Evolutionary conservation across 2,329 filamentous ascomycete species (phyloP).

Genomic region (Colletotrichum camelliae): DNA sequence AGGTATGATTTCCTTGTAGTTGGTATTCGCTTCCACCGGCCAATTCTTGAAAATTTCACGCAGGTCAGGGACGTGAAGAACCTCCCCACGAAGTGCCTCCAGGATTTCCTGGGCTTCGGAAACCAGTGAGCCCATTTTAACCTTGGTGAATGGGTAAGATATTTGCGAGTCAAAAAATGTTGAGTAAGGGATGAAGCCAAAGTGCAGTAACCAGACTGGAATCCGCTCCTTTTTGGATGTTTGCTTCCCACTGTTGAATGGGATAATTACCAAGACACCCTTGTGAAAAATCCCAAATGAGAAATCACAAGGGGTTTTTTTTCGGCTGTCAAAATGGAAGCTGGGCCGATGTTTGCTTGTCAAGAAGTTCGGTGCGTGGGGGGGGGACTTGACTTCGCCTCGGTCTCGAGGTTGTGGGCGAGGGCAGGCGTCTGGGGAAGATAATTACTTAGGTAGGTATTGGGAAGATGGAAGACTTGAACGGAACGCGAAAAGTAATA

Average conservation of each 20-base stretch:
- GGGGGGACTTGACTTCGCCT: neutral
- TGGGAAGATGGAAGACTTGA: neutral
- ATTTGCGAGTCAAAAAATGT: neutral
- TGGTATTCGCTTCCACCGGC: constrained; percentile 27
- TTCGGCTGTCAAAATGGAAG: neutral
- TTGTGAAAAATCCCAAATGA: neutral
- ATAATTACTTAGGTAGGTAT: neutral
- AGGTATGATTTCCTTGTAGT: constrained; percentile 24
- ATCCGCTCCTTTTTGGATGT: neutral
- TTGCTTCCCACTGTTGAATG: neutral
- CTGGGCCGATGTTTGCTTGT: neutral
- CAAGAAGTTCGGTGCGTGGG: neutral
- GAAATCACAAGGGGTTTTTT: neutral
- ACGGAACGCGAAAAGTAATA: neutral
- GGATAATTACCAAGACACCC: neutral
- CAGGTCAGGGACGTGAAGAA: constrained; percentile 31
- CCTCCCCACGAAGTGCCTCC: constrained; percentile 30
- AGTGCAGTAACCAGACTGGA: neutral
- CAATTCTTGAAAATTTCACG: constrained; percentile 28
- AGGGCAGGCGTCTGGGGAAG: neutral
- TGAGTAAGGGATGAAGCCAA: neutral
- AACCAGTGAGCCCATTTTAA: neutral
- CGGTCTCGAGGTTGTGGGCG: neutral
- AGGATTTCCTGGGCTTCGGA: constrained; percentile 15
- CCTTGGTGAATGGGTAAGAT: neutral